Evolutionary conservation across 2,329 filamentous ascomycete species (phyloP).

Genomic region (Neodidymelliopsis sp.): DNA sequence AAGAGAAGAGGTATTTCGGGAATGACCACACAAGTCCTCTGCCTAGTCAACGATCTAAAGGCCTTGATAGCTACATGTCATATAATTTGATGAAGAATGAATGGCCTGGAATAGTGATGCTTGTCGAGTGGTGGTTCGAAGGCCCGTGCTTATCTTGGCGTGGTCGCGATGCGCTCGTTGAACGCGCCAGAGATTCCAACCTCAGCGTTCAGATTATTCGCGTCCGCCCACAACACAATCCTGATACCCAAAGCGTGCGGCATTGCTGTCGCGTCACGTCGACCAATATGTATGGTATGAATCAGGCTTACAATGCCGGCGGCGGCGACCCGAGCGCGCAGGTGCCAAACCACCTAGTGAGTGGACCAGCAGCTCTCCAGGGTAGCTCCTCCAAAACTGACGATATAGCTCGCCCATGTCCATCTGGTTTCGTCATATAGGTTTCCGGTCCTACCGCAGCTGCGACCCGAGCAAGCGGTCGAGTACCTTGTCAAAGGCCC

Average conservation of each 20-base stretch:
- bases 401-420: slow-evolving; percentile 77
- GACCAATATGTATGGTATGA: slow-evolving; percentile 44
- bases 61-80: no score
- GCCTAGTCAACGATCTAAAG: no score
- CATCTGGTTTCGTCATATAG: slow-evolving; percentile 86
- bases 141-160: slow-evolving; percentile 13
- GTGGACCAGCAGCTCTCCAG: slow-evolving; percentile 21
- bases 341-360: slow-evolving; percentile 45
- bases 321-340: slow-evolving; percentile 44
- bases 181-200: slow-evolving; percentile 12
- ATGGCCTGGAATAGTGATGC: not conserved
- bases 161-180: slow-evolving; percentile 15
- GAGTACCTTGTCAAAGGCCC: slow-evolving; percentile 85
- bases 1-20: slow-evolving; percentile 55
- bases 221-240: slow-evolving; percentile 6
- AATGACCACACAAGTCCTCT: slow-evolving; percentile 24
- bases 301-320: slow-evolving; percentile 40
- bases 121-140: not conserved
- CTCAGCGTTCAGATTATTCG: slow-evolving; percentile 9
- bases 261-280: slow-evolving; percentile 35
- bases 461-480: slow-evolving; percentile 79
- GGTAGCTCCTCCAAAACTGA: slow-evolving; percentile 24
- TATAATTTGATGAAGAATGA: not conserved
- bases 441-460: slow-evolving; percentile 75
- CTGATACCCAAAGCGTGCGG: slow-evolving; percentile 19